These are phyloP conservation scores for Anethum foeniculum DNA, from an alignment of 140 eudicot genomes.

Conservation along the genomic window DNA sequence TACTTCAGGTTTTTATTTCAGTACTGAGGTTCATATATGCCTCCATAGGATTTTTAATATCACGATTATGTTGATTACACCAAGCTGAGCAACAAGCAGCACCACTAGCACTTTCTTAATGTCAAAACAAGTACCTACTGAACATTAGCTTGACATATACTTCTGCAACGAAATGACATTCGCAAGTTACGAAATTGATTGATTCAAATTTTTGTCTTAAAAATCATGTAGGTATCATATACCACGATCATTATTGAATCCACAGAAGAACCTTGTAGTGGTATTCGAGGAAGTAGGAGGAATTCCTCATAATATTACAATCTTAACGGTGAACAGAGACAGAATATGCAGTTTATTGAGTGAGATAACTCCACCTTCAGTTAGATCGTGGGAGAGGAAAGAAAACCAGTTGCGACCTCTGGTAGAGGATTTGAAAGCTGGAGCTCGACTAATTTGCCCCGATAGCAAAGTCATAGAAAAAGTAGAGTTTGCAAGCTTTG, in stretches of 20 bases:
- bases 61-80: neutral
- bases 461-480: conserved; percentile 30
- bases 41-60: neutral
- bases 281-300: conserved; percentile 90
- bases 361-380: conserved; percentile 48
- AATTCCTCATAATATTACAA: conserved; percentile 27
- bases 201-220: neutral
- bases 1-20: neutral
- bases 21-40: neutral
- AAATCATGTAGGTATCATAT: conserved; percentile 54
- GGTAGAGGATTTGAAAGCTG: conserved; percentile 19
- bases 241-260: conserved; percentile 63
- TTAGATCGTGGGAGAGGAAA: conserved; percentile 41
- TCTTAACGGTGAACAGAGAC: conserved; percentile 45
- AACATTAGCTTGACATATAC: neutral
- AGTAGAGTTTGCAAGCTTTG: conserved; percentile 70
- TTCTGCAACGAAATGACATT: neutral
- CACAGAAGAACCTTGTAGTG: conserved; percentile 52
- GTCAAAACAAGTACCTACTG: neutral
- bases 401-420: conserved; percentile 13
- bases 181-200: neutral
- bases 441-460: conserved; percentile 55
- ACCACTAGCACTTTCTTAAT: neutral
- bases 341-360: conserved; percentile 49
- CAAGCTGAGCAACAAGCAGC: neutral